phyloP scores from a whole-genome alignment of 2,329 filamentous ascomycete species.

The Aspergillus fumigatiaffinis region DNA sequence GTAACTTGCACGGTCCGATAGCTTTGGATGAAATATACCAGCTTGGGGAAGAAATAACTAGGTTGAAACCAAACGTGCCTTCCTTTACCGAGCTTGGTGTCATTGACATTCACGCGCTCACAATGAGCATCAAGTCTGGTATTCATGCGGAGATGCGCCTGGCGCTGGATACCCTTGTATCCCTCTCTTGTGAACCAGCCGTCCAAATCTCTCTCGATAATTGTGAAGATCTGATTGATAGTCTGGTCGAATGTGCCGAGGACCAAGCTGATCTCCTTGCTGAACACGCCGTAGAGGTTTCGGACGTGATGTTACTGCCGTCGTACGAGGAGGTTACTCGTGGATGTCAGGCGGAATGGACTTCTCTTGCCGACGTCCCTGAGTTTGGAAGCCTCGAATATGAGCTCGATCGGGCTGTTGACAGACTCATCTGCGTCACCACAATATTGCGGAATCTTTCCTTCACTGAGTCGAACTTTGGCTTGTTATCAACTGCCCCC shows the following conservation, averaged over 20 bases:
- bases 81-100: conserved; percentile 73
- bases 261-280: conserved; percentile 80
- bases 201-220: conserved; percentile 65
- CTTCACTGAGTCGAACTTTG: conserved; percentile 75
- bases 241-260: conserved; percentile 84
- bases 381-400: conserved; percentile 73
- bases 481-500: conserved; percentile 66
- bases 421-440: conserved; percentile 83
- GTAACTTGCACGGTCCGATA: conserved; percentile 67
- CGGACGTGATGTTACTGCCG: conserved; percentile 76
- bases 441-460: conserved; percentile 91
- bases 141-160: conserved; percentile 86
- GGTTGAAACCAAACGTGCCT: conserved; percentile 71
- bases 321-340: conserved; percentile 86
- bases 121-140: conserved; percentile 82
- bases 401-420: conserved; percentile 79
- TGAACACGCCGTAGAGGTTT: conserved; percentile 79
- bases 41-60: conserved; percentile 63
- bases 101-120: conserved; percentile 86
- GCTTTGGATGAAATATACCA: conserved; percentile 62
- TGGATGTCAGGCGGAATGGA: conserved; percentile 69
- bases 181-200: conserved; percentile 62
- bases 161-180: conserved; percentile 77
- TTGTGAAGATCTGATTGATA: conserved; percentile 86
- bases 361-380: conserved; percentile 66